Percentiles rank a stretch among this genome's conserved stretches.
phyloP scores from a whole-genome alignment of 2,329 filamentous ascomycete genomes.

The Paramyrothecium roridum region DNA sequence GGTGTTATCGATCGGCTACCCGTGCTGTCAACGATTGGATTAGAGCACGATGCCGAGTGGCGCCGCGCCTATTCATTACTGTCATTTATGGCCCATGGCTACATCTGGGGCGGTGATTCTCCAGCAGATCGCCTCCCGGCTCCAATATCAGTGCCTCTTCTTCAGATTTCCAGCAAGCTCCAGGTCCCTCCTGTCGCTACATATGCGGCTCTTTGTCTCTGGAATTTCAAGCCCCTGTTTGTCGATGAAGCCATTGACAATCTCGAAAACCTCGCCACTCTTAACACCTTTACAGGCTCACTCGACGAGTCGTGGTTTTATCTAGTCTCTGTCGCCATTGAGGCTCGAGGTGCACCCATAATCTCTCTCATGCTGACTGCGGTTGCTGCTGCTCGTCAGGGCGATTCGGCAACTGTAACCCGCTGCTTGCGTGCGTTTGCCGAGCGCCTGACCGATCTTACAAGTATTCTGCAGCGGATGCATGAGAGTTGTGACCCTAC shows the following conservation, averaged over 20 bases:
- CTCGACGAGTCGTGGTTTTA: constrained; percentile 99
- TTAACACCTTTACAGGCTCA: constrained; percentile 89
- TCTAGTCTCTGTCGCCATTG: constrained; percentile 90
- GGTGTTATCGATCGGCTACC: constrained; percentile 77
- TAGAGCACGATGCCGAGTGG: constrained; percentile 87
- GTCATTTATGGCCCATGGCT: constrained; percentile 88
- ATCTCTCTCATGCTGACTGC: constrained; percentile 87
- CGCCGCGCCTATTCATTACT: constrained; percentile 87
- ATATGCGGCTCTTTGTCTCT: constrained; percentile 86
- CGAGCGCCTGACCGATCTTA: constrained; percentile 83
- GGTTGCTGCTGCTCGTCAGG: constrained; percentile 71
- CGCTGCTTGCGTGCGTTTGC: constrained; percentile 78
- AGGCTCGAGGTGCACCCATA: constrained; percentile 83
- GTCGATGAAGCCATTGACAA: constrained; percentile 75
- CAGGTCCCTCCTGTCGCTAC: constrained; percentile 91
- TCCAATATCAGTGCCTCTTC: constrained; percentile 77
- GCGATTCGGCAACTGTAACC: constrained; percentile 69
- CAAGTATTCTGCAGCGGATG: constrained; percentile 77
- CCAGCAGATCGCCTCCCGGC: constrained; percentile 78
- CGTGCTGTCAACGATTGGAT: constrained; percentile 75
- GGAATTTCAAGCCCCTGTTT: constrained; percentile 97
- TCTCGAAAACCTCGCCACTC: constrained; percentile 82
- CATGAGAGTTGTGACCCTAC: constrained; percentile 93
- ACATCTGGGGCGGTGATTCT: constrained; percentile 90
- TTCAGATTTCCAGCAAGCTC: constrained; percentile 71